phyloP scores from a whole-genome alignment of 495 filamentous ascomycete genomes.

The Hapsidospora chrysogenum region DNA sequence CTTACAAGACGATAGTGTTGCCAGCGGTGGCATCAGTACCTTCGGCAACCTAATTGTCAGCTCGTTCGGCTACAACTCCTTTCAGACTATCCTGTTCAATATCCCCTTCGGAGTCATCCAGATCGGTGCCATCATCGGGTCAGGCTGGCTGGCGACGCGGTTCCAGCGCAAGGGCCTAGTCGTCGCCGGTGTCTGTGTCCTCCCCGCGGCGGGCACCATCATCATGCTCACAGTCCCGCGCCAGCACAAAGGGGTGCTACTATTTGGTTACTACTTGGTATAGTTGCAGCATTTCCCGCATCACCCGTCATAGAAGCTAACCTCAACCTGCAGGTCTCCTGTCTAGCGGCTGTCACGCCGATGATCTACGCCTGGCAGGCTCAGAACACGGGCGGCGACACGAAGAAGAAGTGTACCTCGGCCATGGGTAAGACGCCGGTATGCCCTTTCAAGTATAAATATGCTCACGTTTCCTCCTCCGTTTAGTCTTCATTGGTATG shows the following conservation, averaged over 20 bases:
- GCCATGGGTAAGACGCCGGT: too few relatives aligned
- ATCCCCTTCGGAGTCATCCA: slow-evolving; percentile 44
- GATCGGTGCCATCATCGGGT: slow-evolving; percentile 23
- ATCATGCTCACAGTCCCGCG: slow-evolving; percentile 35
- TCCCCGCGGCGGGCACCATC: too few relatives aligned
- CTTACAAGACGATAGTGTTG: too few relatives aligned
- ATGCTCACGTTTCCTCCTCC: too few relatives aligned
- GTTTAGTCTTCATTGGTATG: slow-evolving; percentile 43
- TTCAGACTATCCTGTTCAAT: slow-evolving; percentile 47
- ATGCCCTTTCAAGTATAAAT: too few relatives aligned
- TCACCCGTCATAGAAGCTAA: background rate
- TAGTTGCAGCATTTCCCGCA: background rate
- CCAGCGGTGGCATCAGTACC: slow-evolving; percentile 31
- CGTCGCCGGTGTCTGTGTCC: slow-evolving; percentile 34
- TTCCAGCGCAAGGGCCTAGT: slow-evolving; percentile 39
- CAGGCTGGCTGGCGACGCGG: slow-evolving; percentile 26
- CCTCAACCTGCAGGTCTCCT: background rate
- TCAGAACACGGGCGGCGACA: slow-evolving; percentile 49
- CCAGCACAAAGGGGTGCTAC: slow-evolving; percentile 21
- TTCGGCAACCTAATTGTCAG: slow-evolving; percentile 46
- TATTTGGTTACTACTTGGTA: slow-evolving; percentile 24
- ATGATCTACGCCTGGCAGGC: slow-evolving; percentile 51
- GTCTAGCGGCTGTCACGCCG: too few relatives aligned
- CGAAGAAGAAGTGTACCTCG: slow-evolving; percentile 49
- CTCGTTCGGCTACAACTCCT: slow-evolving; percentile 41